These are phyloP conservation scores for Hypomyces perniciosus DNA, from an alignment of 2,329 filamentous ascomycete genomes.

Conservation along the genomic window DNA sequence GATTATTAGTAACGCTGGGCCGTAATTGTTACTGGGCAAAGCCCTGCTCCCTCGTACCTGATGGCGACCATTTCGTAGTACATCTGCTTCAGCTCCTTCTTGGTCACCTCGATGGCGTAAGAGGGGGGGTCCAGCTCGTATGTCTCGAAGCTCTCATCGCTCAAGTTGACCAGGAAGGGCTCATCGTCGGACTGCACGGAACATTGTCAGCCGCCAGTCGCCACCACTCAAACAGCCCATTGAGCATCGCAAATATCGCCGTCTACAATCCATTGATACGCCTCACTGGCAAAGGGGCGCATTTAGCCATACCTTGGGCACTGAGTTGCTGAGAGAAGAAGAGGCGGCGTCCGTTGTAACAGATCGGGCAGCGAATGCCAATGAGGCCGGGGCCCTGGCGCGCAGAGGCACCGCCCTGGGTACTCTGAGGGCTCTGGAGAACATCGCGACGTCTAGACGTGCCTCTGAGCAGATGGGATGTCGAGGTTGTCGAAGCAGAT, in stretches of 20 bases:
- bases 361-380: conserved; percentile 54
- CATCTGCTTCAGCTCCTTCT: conserved; percentile 98
- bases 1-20: conserved; percentile 24
- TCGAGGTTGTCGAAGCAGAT: conserved; percentile 24
- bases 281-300: neutral
- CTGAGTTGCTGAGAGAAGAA: conserved; percentile 75
- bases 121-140: conserved; percentile 96
- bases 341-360: conserved; percentile 96
- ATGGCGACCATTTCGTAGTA: conserved; percentile 96
- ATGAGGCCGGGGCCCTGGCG: conserved; percentile 38
- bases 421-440: conserved; percentile 62
- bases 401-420: conserved; percentile 55
- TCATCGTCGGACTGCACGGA: conserved; percentile 76
- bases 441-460: conserved; percentile 46
- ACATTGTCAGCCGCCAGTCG: conserved; percentile 15
- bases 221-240: neutral
- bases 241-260: neutral
- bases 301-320: conserved; percentile 37
- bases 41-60: conserved; percentile 55
- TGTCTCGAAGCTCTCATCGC: conserved; percentile 98
- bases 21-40: neutral
- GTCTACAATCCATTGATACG: neutral
- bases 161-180: conserved; percentile 85
- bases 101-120: conserved; percentile 89
- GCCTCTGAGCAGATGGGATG: conserved; percentile 28